Evolutionary conservation across 495 filamentous ascomycete genomes (phyloP), one percentile per base, ranked within the genome.

Genomic region (Cercophora samala): DNA sequence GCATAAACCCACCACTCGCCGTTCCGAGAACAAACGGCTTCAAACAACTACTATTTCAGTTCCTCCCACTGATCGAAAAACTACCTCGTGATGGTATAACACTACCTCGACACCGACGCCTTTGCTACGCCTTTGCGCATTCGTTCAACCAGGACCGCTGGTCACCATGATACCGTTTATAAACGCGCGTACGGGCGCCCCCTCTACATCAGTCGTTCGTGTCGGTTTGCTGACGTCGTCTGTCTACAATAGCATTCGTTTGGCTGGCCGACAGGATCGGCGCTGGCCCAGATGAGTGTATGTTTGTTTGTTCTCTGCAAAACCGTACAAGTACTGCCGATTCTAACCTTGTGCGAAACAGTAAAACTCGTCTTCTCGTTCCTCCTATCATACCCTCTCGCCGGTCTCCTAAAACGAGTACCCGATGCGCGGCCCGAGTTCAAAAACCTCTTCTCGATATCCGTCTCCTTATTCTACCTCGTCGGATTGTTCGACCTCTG

Each of bases 401-500:
- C 94, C 56, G 95, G 83, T 52, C 72, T 97, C 62, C 84, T 99
- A 17, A 99, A 99, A 77, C 87, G 96, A 54, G 86, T 99, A 46
- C 96, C 95, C 32, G 95, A 99, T 78, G 73, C 82, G 55, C 85
- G 90, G 60, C 94, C 94, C 6, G 90, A 87, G 74, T 88, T 89
- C 69, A 99, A 98, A 80, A 98, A 97, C 79, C 77, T 88, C 23
- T 98, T 97, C 77, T 91, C 89, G 58, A 89, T 97, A 65, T 88
- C 87, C 24, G 87, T 92, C 22, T 90, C 90, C 19, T 73, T 96
- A 9, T 98, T 99, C 80, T 97, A 96, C 77, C 83, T 97, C 19
- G 82, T 97, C 68, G 95, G 95, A 23, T 85, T 99, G n/a, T 99
- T 96, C 79, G 91, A 94, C 70, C 85, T 99, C 62, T 98, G 96